Base-by-base conservation (phyloP, 2,329 filamentous ascomycete genomes). In the Ophiosphaerella narmari region DNA sequence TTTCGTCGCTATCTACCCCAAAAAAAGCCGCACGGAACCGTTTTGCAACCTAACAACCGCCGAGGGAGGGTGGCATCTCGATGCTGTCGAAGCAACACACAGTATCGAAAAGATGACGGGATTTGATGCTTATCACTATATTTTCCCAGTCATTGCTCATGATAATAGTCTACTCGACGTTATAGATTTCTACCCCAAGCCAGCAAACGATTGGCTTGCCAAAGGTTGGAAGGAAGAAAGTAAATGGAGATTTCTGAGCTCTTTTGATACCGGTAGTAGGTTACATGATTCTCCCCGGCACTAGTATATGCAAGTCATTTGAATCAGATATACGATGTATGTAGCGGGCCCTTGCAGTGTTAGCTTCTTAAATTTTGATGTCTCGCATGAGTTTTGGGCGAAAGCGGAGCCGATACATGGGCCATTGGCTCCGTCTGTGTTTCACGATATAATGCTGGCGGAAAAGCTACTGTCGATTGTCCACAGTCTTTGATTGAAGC, bases 141-240 rank as follows among this genome's bases (percentile, higher is more conserved):
- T 41, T 40, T 35, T 56, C 43, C 38, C 12, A 5, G 29, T 46
- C 4, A 40, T 46, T 12, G 14, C 29, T 3, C 37, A 46, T 39
- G 26, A 46, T 16, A 16, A 39, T 21, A 40, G 26, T 16, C 9
- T 39, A 5, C 18, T 38, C 12, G 36, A 18, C 6, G 12, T 38
- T 12, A 13, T 38, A 21, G 36, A 38, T 8, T 38, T 38, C 18
- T 38, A 11, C n/a, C 36, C 36, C 3, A 38, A 16, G 6, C 7
- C 36, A 8, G 36, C 36, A 21, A 38, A 18, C 14, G 36, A 11
- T 4, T 38, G 36, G 36, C n/a, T 18, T 5, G 14, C 18, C 14
- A 21, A 38, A 21, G 14, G 18, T 8, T 38, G 36, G 14, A 18
- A 38, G 12, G 7, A 38, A 13, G 18, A 7, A 18, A 21, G 36